A percentile compares a stretch with the other conserved stretches of the same genome.
Evolutionary conservation across 176 grass and related monocot species (phyloP).

Genomic region (bread wheat (Triticum aestivum)): IWGSC_CS_RefSeq_v2.1 NC_057798.1:664380683-664381182

Average conservation of each 20-base stretch:
- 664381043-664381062: background rate
- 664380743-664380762: background rate
- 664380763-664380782: background rate
- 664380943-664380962: background rate
- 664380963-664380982: background rate
- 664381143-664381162: background rate
- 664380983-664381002: background rate
- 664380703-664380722: background rate
- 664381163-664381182: background rate
- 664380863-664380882: background rate
- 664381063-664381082: background rate
- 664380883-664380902: background rate
- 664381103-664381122: background rate
- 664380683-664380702: background rate
- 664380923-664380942: background rate
- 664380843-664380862: background rate
- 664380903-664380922: background rate
- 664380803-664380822: background rate
- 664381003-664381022: background rate
- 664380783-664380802: background rate
- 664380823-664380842: background rate
- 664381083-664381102: background rate
- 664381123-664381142: background rate
- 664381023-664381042: background rate
- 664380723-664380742: background rate